Conservation (phyloP, 768 basidiomycete genomes). For the Rhizopogon sp. region DNA sequence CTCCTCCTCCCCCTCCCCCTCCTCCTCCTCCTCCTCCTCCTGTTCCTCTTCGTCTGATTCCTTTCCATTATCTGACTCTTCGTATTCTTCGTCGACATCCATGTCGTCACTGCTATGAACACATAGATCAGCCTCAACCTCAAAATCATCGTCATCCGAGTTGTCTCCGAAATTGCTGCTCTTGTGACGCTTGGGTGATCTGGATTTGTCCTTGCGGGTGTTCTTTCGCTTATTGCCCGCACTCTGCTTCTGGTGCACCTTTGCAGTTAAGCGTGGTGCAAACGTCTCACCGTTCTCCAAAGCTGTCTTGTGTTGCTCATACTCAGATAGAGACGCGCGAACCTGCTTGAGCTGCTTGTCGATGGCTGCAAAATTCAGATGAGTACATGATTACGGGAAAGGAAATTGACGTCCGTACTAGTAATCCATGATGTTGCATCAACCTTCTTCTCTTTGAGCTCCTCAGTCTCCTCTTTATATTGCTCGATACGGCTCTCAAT, state of each 20-base stretch:
- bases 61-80: conserved; percentile 4
- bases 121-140: conserved; percentile 21
- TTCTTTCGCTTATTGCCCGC: conserved; percentile 49
- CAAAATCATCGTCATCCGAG: conserved; percentile 33
- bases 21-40: conserved; percentile 13
- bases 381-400: not conserved
- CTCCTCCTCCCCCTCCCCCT: conserved; percentile 12
- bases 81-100: not conserved
- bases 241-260: conserved; percentile 13
- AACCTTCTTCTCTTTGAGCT: conserved; percentile 37
- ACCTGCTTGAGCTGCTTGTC: conserved; percentile 34
- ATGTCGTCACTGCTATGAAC: conserved; percentile 14
- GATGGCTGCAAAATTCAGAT: conserved; percentile 27
- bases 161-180: conserved; percentile 11
- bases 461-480: conserved; percentile 29
- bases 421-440: conserved; percentile 35
- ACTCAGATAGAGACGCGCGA: conserved; percentile 33
- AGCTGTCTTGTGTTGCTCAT: conserved; percentile 42
- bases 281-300: conserved; percentile 41
- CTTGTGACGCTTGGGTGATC: conserved; percentile 41
- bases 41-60: conserved; percentile 22
- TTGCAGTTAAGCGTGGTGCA: conserved; percentile 34
- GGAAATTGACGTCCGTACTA: conserved; percentile 26
- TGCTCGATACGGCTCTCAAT: conserved; percentile 43
- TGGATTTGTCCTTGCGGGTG: conserved; percentile 30